phyloP scores from a whole-genome alignment of 768 basidiomycete species.

The Pleurotus salmoneostramineus region DNA sequence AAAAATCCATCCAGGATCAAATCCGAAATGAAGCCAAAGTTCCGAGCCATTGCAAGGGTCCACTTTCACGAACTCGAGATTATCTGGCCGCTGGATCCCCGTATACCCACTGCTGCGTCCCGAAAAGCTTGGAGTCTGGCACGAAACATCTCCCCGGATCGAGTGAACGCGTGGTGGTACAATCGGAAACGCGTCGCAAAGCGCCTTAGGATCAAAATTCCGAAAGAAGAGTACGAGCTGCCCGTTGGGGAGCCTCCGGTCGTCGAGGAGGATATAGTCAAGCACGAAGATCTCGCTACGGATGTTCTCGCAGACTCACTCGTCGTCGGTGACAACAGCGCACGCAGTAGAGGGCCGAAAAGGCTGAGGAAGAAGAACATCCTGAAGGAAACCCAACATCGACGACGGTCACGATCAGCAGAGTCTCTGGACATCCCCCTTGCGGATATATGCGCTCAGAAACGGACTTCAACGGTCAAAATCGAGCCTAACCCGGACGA shows the following conservation, averaged over 20 bases:
- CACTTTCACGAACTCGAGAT: conserved; percentile 30
- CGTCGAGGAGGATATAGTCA: conserved; percentile 6
- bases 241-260: conserved; percentile 29
- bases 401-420: background rate
- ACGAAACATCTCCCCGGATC: conserved; percentile 26
- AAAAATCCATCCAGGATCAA: background rate
- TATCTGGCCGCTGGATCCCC: conserved; percentile 32
- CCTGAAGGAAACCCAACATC: background rate
- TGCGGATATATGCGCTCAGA: background rate
- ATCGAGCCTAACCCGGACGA: background rate
- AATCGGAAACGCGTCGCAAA: conserved; percentile 25
- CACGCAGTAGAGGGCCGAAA: background rate
- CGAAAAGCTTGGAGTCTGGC: conserved; percentile 36
- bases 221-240: conserved; percentile 31
- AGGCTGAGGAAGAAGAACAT: background rate
- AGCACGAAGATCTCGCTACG: background rate
- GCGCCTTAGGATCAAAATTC: conserved; percentile 22
- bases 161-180: conserved; percentile 36
- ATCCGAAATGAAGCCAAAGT: background rate
- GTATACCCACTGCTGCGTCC: conserved; percentile 31
- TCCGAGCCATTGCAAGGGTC: background rate
- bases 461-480: background rate
- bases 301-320: background rate
- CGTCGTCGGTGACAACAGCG: background rate
- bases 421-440: background rate